Conservation (phyloP, 2,329 filamentous ascomycete genomes). For the Fusarium devonianum region DNA sequence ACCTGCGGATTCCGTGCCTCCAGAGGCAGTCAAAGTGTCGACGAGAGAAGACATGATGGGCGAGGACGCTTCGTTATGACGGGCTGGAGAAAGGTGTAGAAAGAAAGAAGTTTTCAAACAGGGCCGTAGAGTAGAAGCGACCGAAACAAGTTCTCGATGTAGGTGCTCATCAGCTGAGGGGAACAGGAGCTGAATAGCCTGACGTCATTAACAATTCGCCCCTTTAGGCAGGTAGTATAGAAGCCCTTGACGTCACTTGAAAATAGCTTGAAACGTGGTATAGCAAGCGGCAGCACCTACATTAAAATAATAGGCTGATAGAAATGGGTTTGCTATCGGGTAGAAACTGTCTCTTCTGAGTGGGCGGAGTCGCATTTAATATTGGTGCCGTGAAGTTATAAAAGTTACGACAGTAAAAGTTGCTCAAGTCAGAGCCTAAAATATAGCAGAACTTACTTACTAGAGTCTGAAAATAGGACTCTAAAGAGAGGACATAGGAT, state of each 20-base stretch:
- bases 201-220: conserved; percentile 21
- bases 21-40: conserved; percentile 37
- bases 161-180: conserved; percentile 7
- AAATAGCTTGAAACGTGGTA: conserved; percentile 1
- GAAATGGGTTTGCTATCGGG: no score
- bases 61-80: neutral
- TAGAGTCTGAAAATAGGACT: no score
- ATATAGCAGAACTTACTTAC: no score
- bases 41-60: conserved; percentile 33
- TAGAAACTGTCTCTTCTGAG: no score
- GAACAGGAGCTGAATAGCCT: conserved; percentile 6
- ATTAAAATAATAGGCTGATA: no score
- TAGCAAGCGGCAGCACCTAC: neutral
- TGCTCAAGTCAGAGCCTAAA: no score
- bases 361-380: no score
- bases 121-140: conserved; percentile 1
- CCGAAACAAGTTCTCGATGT: conserved; percentile 5
- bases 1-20: conserved; percentile 40
- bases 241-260: neutral
- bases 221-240: neutral
- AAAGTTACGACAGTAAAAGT: no score
- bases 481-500: no score
- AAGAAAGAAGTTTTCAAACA: neutral
- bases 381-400: no score
- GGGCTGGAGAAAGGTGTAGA: neutral